Evolutionary conservation across 306 rosid species (phyloP), one percentile per base, ranked within the genome.

Genomic region (Bauhinia variegata): DNA sequence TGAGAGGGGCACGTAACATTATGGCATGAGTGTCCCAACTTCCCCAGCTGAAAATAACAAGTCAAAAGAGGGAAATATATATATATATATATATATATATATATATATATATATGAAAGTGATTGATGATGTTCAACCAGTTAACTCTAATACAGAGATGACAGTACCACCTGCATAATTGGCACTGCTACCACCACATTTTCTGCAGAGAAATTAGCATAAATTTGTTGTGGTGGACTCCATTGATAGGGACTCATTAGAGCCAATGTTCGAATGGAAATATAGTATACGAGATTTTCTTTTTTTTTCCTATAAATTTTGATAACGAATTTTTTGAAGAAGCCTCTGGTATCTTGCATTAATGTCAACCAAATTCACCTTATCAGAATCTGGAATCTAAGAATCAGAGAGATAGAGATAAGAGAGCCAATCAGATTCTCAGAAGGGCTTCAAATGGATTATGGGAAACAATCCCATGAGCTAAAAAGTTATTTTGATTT

Each of bases 31-130:
- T 73, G 80, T 54, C 77, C 72, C 82, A 81, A 70, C 37, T 23
- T 62, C 37, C 49, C 64, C 37, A 54, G n/a, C 11, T 78, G 86
- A 82, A 71, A 75, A 57, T 53, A 63, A 78, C 81, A 67, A 57
- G 38, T 67, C 81, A 75, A 47, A 68, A 71, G 57, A 51, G 67
- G 31, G 49, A 34, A n/a, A n/a, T n/a, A n/a, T n/a, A n/a, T n/a
- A n/a, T n/a, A n/a, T n/a, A n/a, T n/a, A n/a, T n/a, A n/a, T n/a
- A n/a, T n/a, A n/a, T n/a, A n/a, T n/a, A n/a, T n/a, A n/a, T n/a
- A n/a, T n/a, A n/a, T n/a, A n/a, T n/a, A n/a, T n/a, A n/a, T n/a
- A n/a, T n/a, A 3, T 53, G 67, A 52, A 52, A 37, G 78, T 39
- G 78, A 81, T 78, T 44, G 34, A 28, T 23, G 9, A 76, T 66